These are phyloP conservation scores for Saturnispora serradocipensis DNA, from an alignment of 805 yeast genomes.

Conservation along the genomic window DNA sequence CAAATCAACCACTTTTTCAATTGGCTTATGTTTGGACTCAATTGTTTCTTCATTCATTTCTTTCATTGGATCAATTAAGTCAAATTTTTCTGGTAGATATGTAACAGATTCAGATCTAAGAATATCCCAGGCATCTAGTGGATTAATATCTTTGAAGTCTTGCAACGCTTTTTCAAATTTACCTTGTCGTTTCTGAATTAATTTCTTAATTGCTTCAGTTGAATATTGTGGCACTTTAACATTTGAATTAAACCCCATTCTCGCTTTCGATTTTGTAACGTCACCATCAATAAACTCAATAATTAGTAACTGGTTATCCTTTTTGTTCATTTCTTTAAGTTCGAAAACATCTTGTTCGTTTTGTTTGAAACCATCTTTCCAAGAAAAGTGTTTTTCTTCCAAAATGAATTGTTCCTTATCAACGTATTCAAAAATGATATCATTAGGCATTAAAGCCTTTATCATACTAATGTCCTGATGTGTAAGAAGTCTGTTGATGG, in stretches of 20 bases:
- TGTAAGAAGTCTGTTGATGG: slow-evolving; percentile 35
- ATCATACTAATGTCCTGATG: slow-evolving; percentile 56
- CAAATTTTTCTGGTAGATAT: slow-evolving; percentile 40
- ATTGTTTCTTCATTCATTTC: slow-evolving; percentile 35
- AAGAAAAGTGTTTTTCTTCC: slow-evolving; percentile 34
- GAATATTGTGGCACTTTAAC: slow-evolving; percentile 43
- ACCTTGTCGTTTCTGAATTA: slow-evolving; percentile 48
- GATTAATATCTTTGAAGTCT: slow-evolving; percentile 24
- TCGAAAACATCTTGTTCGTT: slow-evolving; percentile 45
- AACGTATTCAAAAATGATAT: slow-evolving; percentile 61
- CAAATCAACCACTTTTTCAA: slow-evolving; percentile 40
- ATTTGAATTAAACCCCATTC: slow-evolving; percentile 33
- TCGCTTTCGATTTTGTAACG: slow-evolving; percentile 39
- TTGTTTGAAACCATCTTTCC: slow-evolving; percentile 46
- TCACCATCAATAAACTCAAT: slow-evolving; percentile 73
- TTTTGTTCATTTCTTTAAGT: slow-evolving; percentile 31
- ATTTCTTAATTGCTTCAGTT: slow-evolving; percentile 46
- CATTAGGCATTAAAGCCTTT: slow-evolving; percentile 54
- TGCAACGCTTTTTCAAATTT: slow-evolving; percentile 39
- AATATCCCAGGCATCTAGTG: slow-evolving; percentile 30
- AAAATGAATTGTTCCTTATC: slow-evolving; percentile 59
- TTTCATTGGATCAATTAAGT: slow-evolving; percentile 53
- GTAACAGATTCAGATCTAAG: slow-evolving; percentile 30
- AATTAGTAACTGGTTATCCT: slow-evolving; percentile 47
- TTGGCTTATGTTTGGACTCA: slow-evolving; percentile 13